Evolutionary conservation across 2,329 filamentous ascomycete species (phyloP).

Genomic region (Pleurostoma richardsiae): DNA sequence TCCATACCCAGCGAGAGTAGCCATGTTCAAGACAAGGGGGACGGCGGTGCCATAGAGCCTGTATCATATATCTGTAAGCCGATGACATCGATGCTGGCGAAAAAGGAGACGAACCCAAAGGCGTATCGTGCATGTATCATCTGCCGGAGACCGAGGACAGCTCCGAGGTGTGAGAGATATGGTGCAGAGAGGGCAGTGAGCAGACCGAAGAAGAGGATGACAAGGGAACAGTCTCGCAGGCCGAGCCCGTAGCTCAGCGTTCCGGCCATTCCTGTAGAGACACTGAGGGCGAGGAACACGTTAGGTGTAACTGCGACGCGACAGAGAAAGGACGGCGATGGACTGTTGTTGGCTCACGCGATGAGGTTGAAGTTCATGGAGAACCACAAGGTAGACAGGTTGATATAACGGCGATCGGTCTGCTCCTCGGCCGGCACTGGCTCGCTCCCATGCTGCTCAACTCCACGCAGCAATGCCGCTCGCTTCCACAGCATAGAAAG

Average conservation of each 20-base stretch:
- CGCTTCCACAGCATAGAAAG: background rate
- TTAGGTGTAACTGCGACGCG: background rate
- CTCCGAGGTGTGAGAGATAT: slow-evolving; percentile 47
- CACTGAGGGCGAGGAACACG: slow-evolving; percentile 24
- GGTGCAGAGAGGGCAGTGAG: slow-evolving; percentile 46
- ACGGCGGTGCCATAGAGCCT: slow-evolving; percentile 43
- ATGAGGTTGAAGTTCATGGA: slow-evolving; percentile 17
- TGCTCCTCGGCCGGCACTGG: slow-evolving; percentile 21
- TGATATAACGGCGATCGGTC: slow-evolving; percentile 21
- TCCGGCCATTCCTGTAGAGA: slow-evolving; percentile 53
- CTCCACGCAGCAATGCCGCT: slow-evolving; percentile 8
- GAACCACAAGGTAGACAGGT: slow-evolving; percentile 9
- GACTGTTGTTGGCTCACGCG: slow-evolving; percentile 21
- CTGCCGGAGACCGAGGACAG: slow-evolving; percentile 52
- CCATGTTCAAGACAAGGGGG: slow-evolving; percentile 47
- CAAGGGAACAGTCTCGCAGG: slow-evolving; percentile 47
- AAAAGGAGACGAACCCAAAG: slow-evolving; percentile 36
- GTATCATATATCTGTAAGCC: background rate
- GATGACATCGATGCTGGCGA: background rate
- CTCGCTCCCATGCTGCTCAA: slow-evolving; percentile 22
- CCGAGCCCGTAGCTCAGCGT: slow-evolving; percentile 46
- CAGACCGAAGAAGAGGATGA: slow-evolving; percentile 54
- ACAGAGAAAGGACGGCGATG: slow-evolving; percentile 18
- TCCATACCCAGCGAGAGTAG: slow-evolving; percentile 52
- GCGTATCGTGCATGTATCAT: slow-evolving; percentile 56